Evolutionary conservation across 2,329 filamentous ascomycete species (phyloP).

Genomic region (Fusarium euwallaceae): DNA sequence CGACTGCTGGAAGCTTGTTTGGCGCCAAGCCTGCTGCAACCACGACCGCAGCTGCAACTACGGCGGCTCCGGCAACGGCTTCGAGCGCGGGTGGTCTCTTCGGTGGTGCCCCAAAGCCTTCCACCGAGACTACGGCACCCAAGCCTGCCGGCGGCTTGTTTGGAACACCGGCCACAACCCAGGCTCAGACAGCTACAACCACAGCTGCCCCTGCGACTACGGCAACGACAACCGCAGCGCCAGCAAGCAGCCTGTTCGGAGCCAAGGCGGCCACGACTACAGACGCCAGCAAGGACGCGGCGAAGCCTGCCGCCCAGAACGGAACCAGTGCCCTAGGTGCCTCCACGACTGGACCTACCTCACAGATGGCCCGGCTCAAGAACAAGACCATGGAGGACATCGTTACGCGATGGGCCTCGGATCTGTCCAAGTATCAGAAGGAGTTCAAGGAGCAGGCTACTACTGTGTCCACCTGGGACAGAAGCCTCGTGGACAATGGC

Average conservation of each 20-base stretch:
- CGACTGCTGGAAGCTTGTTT: conserved; percentile 50
- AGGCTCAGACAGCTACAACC: conserved; percentile 38
- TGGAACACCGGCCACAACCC: conserved; percentile 38
- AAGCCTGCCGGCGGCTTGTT: conserved; percentile 47
- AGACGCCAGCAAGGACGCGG: conserved; percentile 46
- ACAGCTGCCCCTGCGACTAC: conserved; percentile 46
- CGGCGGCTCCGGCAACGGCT: conserved; percentile 46
- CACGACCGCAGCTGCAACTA: conserved; percentile 40
- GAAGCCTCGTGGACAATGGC: conserved; percentile 91
- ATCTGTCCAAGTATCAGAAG: conserved; percentile 95
- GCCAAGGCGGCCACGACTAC: conserved; percentile 51
- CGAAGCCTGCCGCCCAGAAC: conserved; percentile 48
- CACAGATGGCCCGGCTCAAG: conserved; percentile 90
- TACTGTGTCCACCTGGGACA: conserved; percentile 91
- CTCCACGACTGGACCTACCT: conserved; percentile 84
- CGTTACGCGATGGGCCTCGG: conserved; percentile 95
- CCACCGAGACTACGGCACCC: conserved; percentile 36
- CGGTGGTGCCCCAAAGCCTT: conserved; percentile 38
- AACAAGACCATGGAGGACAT: conserved; percentile 99
- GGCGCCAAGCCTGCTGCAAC: conserved; percentile 48
- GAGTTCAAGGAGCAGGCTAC: conserved; percentile 93
- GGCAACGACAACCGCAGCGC: conserved; percentile 47
- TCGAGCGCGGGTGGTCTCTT: conserved; percentile 44
- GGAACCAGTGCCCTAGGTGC: conserved; percentile 67
- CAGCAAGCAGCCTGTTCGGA: conserved; percentile 52